Percentiles rank a stretch among this genome's conserved stretches.
Conservation (phyloP, 2,329 filamentous ascomycete species). For the Aspergillus tubingensis region DNA sequence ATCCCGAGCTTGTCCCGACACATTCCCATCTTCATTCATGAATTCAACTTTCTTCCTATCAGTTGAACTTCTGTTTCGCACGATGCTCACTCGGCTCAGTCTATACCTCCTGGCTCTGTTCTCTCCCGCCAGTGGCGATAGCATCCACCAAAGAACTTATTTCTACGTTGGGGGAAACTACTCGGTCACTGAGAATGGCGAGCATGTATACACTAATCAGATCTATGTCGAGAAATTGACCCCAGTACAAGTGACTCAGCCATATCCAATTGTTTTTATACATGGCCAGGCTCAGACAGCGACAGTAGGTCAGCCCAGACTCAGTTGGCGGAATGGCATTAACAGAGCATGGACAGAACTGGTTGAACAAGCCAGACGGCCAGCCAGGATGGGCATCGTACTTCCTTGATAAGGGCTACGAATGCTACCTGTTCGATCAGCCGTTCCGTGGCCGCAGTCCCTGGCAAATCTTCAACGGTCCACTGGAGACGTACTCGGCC, state of each 20-base stretch:
- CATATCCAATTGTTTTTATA: constrained; percentile 36
- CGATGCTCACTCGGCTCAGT: not conserved
- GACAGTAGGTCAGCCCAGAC: constrained; percentile 24
- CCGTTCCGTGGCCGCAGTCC: constrained; percentile 41
- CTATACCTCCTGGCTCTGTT: not conserved
- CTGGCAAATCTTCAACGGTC: constrained; percentile 23
- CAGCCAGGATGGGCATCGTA: constrained; percentile 51
- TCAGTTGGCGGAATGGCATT: not conserved
- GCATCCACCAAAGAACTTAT: constrained; percentile 21
- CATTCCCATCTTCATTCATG: not conserved
- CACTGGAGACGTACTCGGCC: constrained; percentile 21
- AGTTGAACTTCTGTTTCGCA: not conserved
- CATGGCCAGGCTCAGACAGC: constrained; percentile 35
- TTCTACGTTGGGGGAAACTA: constrained; percentile 35
- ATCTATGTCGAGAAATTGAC: constrained; percentile 40
- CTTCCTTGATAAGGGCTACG: constrained; percentile 50
- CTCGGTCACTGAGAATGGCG: constrained; percentile 22
- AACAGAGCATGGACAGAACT: constrained; percentile 33
- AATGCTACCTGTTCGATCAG: constrained; percentile 49
- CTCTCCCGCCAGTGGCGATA: not conserved
- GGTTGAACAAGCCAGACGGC: constrained; percentile 52
- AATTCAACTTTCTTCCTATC: not conserved
- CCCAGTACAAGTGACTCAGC: constrained; percentile 24
- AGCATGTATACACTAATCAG: constrained; percentile 30
- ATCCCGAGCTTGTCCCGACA: not conserved